Evolutionary conservation across 306 rosid species (phyloP), one percentile per base, ranked within the genome.

Genomic region (Senna tora): DNA sequence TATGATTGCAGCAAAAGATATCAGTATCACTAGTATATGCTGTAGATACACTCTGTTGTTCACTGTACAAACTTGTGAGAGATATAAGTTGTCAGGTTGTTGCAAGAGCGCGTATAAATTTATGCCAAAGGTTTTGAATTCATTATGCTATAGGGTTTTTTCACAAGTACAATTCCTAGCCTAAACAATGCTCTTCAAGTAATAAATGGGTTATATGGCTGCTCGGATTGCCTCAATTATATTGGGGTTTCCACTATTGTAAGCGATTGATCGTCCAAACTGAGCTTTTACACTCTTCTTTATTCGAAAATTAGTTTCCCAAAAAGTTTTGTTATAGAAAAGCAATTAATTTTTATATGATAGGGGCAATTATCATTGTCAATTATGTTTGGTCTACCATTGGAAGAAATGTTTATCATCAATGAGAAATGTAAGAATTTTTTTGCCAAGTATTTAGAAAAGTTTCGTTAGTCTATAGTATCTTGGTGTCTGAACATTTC

Each of bases 1-100:
- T 71, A 53, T 77, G 65, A 41, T 71, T 39, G 53, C 72, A 65
- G 50, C 22, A 16, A 4, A 21, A 67, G 39, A 60, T 59, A 54
- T 28, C 33, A 60, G 12, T 30, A 15, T 28, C 33, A 60, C n/a
- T 30, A 15, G 36, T 65, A 56, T 53, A 61, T 55, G 51, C 62
- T 19, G 39, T 36, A 68, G 68, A 66, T 19, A 56, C 59, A 12
- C 68, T 45, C 30, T 53, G 38, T 52, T 72, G 56, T 47, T 34
- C 66, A 16, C 22, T 30, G 62, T 61, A 64, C 76, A 65, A 72
- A 54, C 41, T 75, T 33, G 2, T 15, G 1, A 32, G 30, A 79
- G 57, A 50, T 46, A 59, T 52, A 34, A 33, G 73, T 41, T 63
- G 34, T n/a, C 42, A 41, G 36, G 46, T 15, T 75, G 53, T 53